Percentiles rank a stretch among this genome's conserved stretches.
These are phyloP conservation scores for Cercospora sesami DNA, from an alignment of 2,329 filamentous ascomycete species.

Conservation along the genomic window DNA sequence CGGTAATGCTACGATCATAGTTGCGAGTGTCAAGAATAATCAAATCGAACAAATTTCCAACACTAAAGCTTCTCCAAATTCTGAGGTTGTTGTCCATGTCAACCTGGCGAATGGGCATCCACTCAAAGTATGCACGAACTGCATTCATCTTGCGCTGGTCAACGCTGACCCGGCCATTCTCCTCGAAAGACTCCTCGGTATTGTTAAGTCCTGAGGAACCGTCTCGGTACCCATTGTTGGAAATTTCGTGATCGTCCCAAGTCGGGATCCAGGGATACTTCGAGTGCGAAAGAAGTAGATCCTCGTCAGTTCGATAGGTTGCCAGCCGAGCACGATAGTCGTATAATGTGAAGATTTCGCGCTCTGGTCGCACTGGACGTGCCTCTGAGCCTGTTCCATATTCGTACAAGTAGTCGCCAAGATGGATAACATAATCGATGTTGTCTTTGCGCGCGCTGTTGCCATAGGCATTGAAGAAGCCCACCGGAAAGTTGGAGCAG, in stretches of 20 bases:
- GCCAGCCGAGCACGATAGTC: constrained; percentile 48
- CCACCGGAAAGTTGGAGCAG: constrained; percentile 33
- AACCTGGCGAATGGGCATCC: constrained; percentile 47
- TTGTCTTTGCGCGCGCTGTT: constrained; percentile 37
- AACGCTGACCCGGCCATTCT: constrained; percentile 43
- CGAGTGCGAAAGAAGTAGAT: constrained; percentile 43
- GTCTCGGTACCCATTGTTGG: constrained; percentile 46
- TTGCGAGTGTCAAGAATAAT: constrained; percentile 48
- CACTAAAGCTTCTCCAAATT: constrained; percentile 46
- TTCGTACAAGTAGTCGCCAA: constrained; percentile 13
- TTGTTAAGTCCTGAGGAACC: constrained; percentile 45
- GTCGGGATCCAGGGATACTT: constrained; percentile 48
- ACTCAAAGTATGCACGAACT: constrained; percentile 47
- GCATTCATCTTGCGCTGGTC: constrained; percentile 52
- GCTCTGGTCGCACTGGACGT: constrained; percentile 37
- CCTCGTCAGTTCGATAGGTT: constrained; percentile 45
- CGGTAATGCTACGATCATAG: constrained; percentile 48
- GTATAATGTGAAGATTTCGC: constrained; percentile 45
- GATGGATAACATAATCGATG: constrained; percentile 43
- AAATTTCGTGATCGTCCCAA: constrained; percentile 44
- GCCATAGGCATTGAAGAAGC: constrained; percentile 35
- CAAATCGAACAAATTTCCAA: constrained; percentile 46
- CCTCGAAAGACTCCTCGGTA: constrained; percentile 45
- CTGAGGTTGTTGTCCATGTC: constrained; percentile 48
- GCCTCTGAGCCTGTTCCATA: constrained; percentile 16